Percentiles rank a stretch among this genome's conserved stretches.
These are phyloP conservation scores for Pestalotiopsis fici DNA, from an alignment of 2,329 filamentous ascomycete genomes.

Conservation along the genomic window DNA sequence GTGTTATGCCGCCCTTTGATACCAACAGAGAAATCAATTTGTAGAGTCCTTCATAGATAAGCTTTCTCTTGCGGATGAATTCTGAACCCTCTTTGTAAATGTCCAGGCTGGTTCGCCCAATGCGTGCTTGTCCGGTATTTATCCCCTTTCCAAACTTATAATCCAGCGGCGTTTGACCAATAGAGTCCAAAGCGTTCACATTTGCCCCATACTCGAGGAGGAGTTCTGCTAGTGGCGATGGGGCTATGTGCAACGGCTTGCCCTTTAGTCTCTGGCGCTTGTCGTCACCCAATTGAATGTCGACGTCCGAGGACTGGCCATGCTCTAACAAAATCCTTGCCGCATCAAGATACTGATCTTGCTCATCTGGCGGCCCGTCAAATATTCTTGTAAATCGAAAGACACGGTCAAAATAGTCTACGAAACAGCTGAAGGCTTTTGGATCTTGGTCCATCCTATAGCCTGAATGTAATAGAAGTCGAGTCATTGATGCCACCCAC, in stretches of 20 bases:
- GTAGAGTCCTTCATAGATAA: too few species aligned
- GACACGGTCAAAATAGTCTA: too few species aligned
- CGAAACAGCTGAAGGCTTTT: too few species aligned
- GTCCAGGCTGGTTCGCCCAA: neutral
- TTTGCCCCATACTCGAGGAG: conserved; percentile 6
- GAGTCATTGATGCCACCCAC: neutral
- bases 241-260: neutral
- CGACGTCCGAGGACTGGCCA: neutral
- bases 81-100: neutral
- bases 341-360: neutral
- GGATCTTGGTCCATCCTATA: neutral
- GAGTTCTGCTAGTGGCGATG: neutral
- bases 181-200: neutral
- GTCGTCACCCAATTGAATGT: too few species aligned
- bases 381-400: too few species aligned
- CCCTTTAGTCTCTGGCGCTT: neutral
- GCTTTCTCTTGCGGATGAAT: too few species aligned
- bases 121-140: neutral
- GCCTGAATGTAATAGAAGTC: neutral
- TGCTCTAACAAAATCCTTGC: neutral
- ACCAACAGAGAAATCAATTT: neutral
- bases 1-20: neutral
- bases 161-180: neutral
- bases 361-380: too few species aligned
- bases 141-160: neutral